These are phyloP conservation scores for Blastobotrys malaysiensis DNA, from an alignment of 1,139 yeast species.

Conservation along the genomic window DNA sequence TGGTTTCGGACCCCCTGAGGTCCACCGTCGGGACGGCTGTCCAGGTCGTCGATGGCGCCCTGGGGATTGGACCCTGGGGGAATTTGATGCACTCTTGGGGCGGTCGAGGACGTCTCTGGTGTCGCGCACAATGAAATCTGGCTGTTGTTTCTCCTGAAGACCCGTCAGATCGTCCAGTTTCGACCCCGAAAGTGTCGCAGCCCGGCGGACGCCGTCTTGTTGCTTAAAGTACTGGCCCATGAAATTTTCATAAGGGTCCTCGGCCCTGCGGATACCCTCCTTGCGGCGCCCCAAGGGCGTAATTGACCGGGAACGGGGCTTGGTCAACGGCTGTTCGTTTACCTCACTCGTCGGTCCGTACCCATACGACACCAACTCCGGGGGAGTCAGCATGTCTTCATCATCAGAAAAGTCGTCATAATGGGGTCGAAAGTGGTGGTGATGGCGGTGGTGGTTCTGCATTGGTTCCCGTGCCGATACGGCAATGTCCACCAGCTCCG, in stretches of 20 bases:
- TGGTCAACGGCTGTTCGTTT: not conserved
- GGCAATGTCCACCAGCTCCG: constrained; percentile 3
- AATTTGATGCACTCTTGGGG: not conserved
- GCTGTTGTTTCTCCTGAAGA: not conserved
- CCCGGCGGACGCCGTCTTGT: not conserved
- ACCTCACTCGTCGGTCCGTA: constrained; percentile 15
- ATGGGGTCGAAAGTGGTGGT: constrained; percentile 1
- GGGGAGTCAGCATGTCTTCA: not conserved
- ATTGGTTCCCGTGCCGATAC: not conserved
- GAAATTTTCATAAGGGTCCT: constrained; percentile 4
- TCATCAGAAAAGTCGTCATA: constrained; percentile 7
- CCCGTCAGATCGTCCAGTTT: not conserved
- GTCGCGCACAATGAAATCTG: constrained; percentile 3
- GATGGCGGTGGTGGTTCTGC: not conserved
- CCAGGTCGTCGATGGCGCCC: not conserved
- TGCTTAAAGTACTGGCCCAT: constrained; percentile 5
- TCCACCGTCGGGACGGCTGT: not conserved
- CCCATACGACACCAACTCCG: constrained; percentile 13
- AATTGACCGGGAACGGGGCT: not conserved
- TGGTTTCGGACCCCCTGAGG: constrained; percentile 1
- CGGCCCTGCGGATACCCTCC: not conserved
- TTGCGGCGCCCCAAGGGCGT: not conserved
- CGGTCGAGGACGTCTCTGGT: not conserved
- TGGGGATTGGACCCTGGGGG: not conserved
- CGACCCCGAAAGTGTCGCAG: not conserved